Evolutionary conservation across 225 moss, liverwort and hornwort genomes (phyloP).

Genomic region (Sphagnum contortum): DNA sequence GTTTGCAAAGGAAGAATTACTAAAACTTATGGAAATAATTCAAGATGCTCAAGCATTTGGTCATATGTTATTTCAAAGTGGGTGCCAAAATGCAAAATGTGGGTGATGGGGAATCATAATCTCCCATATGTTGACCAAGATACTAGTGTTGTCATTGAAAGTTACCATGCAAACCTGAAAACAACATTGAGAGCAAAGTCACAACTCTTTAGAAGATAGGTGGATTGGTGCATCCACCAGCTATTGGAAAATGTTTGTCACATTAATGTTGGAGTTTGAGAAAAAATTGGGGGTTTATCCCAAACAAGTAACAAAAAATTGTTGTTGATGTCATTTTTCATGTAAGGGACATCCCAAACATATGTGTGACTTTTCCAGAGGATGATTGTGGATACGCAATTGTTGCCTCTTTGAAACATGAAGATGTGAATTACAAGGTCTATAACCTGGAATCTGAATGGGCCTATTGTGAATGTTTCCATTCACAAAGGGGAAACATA

Average conservation of each 20-base stretch:
- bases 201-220: background rate
- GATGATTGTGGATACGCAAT: background rate
- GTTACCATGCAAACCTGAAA: background rate
- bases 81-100: background rate
- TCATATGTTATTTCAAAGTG: no score
- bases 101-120: background rate
- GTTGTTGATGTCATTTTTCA: background rate
- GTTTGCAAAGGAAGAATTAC: no score
- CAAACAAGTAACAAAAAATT: background rate
- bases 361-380: background rate
- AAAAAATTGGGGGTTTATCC: background rate
- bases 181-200: background rate
- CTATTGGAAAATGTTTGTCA: background rate
- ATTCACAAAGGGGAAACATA: no score
- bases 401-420: background rate
- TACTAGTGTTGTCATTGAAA: background rate
- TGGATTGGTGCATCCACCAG: constrained; percentile 2
- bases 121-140: background rate
- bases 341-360: background rate
- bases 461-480: background rate
- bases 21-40: no score
- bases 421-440: background rate
- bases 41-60: no score
- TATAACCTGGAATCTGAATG: background rate
- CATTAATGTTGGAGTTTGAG: background rate